Percentiles rank a stretch among this genome's conserved stretches.
phyloP scores from a whole-genome alignment of 768 basidiomycete genomes.

The Scleroderma citrinum region DNA sequence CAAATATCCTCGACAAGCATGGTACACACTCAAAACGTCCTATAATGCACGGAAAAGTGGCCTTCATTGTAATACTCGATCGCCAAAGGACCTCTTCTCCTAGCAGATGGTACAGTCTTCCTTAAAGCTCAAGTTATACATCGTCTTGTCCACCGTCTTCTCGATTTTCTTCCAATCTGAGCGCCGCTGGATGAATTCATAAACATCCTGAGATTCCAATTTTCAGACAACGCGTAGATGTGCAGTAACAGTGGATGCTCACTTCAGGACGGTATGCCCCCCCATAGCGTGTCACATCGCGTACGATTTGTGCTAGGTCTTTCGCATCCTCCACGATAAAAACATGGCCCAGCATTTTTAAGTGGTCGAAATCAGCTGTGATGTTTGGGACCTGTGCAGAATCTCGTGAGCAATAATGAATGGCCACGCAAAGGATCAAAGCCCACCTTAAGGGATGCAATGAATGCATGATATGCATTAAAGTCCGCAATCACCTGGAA shows the following conservation, averaged over 20 bases:
- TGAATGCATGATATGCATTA: constrained; percentile 89
- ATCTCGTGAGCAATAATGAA: not conserved
- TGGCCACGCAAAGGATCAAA: not conserved
- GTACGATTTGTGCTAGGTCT: constrained; percentile 91
- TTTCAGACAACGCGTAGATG: not conserved
- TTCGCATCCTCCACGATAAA: constrained; percentile 95
- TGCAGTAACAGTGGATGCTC: constrained; percentile 6
- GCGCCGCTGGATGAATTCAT: constrained; percentile 91
- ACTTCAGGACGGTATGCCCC: constrained; percentile 94
- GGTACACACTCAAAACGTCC: too few relatives aligned
- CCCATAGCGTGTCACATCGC: constrained; percentile 93
- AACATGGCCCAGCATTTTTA: constrained; percentile 97
- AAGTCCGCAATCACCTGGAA: constrained; percentile 96
- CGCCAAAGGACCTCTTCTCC: not conserved
- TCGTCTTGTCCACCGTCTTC: constrained; percentile 90
- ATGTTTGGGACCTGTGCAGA: constrained; percentile 63
- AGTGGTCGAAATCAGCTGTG: constrained; percentile 82
- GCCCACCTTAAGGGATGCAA: constrained; percentile 73
- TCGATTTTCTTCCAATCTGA: constrained; percentile 99
- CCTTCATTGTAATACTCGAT: too few relatives aligned
- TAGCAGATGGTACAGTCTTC: constrained; percentile 72
- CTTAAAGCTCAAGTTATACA: constrained; percentile 90
- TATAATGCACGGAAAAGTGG: too few relatives aligned
- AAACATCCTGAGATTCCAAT: constrained; percentile 57
- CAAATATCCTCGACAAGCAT: too few relatives aligned